A percentile compares a stretch with the other conserved stretches of the same genome.
Conservation (phyloP, 2,329 filamentous ascomycete species). For the Metarhizium humberi region DNA sequence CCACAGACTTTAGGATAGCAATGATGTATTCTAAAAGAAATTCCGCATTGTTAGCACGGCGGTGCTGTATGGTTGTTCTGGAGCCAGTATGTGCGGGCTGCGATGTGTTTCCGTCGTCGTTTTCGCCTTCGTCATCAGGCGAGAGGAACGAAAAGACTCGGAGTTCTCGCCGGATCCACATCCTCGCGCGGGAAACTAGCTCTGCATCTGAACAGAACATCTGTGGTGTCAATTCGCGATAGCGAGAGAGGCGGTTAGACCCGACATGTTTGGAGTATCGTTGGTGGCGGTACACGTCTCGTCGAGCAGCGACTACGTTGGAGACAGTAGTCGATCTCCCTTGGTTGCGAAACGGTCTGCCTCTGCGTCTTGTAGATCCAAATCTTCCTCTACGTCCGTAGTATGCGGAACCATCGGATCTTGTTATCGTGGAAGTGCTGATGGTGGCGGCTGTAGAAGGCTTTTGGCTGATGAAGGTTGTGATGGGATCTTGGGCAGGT, state of each 20-base stretch:
- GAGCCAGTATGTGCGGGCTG: neutral
- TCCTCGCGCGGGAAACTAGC: slow-evolving; percentile 66
- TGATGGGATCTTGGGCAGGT: slow-evolving; percentile 35
- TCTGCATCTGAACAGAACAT: slow-evolving; percentile 54
- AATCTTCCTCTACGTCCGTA: neutral
- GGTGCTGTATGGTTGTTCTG: slow-evolving; percentile 32
- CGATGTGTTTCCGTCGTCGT: slow-evolving; percentile 12
- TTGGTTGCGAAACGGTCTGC: slow-evolving; percentile 4
- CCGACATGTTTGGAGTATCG: slow-evolving; percentile 77
- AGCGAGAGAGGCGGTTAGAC: slow-evolving; percentile 67
- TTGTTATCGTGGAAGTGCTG: slow-evolving; percentile 2
- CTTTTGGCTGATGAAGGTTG: slow-evolving; percentile 42
- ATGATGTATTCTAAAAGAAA: slow-evolving; percentile 82
- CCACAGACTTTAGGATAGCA: slow-evolving; percentile 72
- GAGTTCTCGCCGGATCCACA: slow-evolving; percentile 76
- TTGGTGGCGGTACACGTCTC: slow-evolving; percentile 61
- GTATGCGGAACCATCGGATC: too few relatives aligned
- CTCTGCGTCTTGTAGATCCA: neutral
- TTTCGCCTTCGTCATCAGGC: slow-evolving; percentile 14
- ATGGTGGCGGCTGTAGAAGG: neutral
- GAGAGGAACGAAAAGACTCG: slow-evolving; percentile 70
- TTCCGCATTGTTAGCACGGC: slow-evolving; percentile 52
- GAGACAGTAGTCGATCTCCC: neutral
- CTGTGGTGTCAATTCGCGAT: slow-evolving; percentile 61
- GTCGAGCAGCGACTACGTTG: slow-evolving; percentile 38